These are phyloP conservation scores for Polygonum maritimum DNA, from an alignment of 148 eudicot genomes.

Conservation along the genomic window DNA sequence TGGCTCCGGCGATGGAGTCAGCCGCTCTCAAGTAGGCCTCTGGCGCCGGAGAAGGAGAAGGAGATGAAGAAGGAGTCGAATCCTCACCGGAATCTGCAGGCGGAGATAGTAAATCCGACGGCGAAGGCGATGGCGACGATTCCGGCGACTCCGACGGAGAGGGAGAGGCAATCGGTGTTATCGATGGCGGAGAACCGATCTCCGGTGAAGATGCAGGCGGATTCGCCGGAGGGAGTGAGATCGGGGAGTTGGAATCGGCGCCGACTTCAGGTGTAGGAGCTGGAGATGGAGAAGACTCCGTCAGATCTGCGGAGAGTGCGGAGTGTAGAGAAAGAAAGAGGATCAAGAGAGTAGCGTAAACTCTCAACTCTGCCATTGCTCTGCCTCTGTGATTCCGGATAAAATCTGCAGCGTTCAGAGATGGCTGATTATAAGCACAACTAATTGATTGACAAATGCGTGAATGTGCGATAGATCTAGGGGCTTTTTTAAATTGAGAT, in stretches of 20 bases:
- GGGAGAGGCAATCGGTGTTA: background rate
- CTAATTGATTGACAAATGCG: background rate
- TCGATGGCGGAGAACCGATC: background rate
- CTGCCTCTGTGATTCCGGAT: background rate
- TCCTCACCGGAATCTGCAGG: constrained; percentile 8
- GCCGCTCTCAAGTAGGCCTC: background rate
- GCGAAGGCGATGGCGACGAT: constrained; percentile 3
- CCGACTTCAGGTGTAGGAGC: constrained; percentile 21
- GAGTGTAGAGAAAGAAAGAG: constrained; percentile 2
- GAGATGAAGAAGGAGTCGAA: background rate
- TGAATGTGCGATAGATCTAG: background rate
- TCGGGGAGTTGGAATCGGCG: background rate
- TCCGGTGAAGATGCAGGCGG: constrained; percentile 9
- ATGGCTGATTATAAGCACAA: background rate
- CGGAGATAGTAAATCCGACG: constrained; percentile 10
- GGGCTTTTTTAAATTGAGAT: background rate
- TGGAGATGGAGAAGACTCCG: constrained; percentile 17
- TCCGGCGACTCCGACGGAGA: constrained; percentile 11
- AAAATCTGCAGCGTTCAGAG: background rate
- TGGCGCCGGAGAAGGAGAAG: constrained; percentile 1
- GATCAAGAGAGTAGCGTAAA: background rate
- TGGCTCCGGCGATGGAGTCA: background rate
- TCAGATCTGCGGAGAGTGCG: constrained; percentile 8
- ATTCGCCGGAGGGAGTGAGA: constrained; percentile 15
- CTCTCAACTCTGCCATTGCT: constrained; percentile 5